These are phyloP conservation scores for Aureobasidium melanogenum DNA, from an alignment of 2,329 filamentous ascomycete species.

Conservation along the genomic window DNA sequence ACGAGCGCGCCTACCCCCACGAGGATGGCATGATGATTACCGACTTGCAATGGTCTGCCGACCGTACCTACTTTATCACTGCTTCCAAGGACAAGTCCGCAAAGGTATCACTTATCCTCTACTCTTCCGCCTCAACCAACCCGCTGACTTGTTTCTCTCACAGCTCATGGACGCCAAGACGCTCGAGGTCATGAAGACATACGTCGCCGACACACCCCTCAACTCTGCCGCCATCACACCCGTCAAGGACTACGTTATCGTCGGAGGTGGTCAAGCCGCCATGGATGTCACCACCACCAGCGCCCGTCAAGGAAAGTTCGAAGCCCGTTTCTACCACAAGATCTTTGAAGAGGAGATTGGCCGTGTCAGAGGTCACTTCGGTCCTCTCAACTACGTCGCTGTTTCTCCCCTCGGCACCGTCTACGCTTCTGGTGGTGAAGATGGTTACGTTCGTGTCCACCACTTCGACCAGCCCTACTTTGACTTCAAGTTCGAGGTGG, in stretches of 20 bases:
- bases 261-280: slow-evolving; percentile 94
- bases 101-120: slow-evolving; percentile 49
- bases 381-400: slow-evolving; percentile 91
- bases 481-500: slow-evolving; percentile 97
- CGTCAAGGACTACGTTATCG: slow-evolving; percentile 96
- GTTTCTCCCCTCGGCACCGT: slow-evolving; percentile 84
- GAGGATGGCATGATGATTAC: slow-evolving; percentile 76
- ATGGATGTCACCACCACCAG: slow-evolving; percentile 98
- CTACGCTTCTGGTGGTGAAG: slow-evolving; percentile 93
- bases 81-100: slow-evolving; percentile 96
- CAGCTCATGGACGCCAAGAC: slow-evolving; percentile 76
- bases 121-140: neutral
- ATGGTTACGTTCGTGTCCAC: slow-evolving; percentile 96
- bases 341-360: slow-evolving; percentile 98
- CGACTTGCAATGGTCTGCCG: slow-evolving; percentile 88
- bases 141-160: neutral
- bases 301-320: slow-evolving; percentile 95
- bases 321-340: slow-evolving; percentile 99
- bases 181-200: slow-evolving; percentile 88
- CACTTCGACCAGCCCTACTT: slow-evolving; percentile 99
- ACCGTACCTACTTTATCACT: slow-evolving; percentile 97
- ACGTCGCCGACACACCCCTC: slow-evolving; percentile 82
- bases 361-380: slow-evolving; percentile 93
- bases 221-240: slow-evolving; percentile 92
- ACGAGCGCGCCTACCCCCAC: slow-evolving; percentile 75